Percentiles rank a stretch among this genome's conserved stretches.
phyloP scores from a whole-genome alignment of 257 asterid genomes.

The Solanum habrochaites region DNA sequence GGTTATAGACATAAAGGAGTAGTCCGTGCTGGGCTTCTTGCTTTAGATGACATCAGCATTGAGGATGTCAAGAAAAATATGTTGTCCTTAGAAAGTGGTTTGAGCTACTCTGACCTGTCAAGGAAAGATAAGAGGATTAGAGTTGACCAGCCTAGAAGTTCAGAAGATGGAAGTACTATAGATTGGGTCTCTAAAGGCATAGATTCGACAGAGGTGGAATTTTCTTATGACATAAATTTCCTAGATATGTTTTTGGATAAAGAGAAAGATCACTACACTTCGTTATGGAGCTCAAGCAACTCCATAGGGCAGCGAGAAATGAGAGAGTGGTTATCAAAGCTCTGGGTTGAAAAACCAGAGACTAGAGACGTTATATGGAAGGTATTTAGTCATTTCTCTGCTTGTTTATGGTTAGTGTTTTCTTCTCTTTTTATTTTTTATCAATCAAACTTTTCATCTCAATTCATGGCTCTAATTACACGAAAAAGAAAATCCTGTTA shows the following conservation, averaged over 20 bases:
- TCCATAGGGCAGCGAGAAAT: slow-evolving; percentile 89
- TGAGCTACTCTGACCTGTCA: slow-evolving; percentile 28
- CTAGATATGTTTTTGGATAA: slow-evolving; percentile 64
- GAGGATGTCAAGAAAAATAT: slow-evolving; percentile 28
- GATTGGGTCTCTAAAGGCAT: slow-evolving; percentile 14
- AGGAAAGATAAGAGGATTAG: slow-evolving; percentile 68
- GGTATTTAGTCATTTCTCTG: slow-evolving; percentile 35
- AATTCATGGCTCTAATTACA: not conserved
- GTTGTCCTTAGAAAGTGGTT: slow-evolving; percentile 16
- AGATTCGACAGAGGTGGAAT: slow-evolving; percentile 28
- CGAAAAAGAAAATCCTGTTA: not conserved
- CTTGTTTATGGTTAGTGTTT: not conserved
- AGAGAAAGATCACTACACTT: slow-evolving; percentile 72
- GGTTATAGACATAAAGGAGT: slow-evolving; percentile 93
- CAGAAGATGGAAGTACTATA: slow-evolving; percentile 10
- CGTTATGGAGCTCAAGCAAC: slow-evolving; percentile 80
- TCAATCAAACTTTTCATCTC: not conserved
- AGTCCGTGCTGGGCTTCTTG: slow-evolving; percentile 92
- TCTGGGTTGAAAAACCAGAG: slow-evolving; percentile 68
- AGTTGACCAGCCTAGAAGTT: slow-evolving; percentile 20
- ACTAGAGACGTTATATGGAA: slow-evolving; percentile 83
- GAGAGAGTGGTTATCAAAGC: slow-evolving; percentile 86
- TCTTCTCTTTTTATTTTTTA: not conserved
- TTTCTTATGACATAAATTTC: slow-evolving; percentile 70
- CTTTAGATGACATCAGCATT: slow-evolving; percentile 50